Evolutionary conservation across 768 basidiomycete genomes (phyloP).

Genomic region (Auriculariales sp.): DNA sequence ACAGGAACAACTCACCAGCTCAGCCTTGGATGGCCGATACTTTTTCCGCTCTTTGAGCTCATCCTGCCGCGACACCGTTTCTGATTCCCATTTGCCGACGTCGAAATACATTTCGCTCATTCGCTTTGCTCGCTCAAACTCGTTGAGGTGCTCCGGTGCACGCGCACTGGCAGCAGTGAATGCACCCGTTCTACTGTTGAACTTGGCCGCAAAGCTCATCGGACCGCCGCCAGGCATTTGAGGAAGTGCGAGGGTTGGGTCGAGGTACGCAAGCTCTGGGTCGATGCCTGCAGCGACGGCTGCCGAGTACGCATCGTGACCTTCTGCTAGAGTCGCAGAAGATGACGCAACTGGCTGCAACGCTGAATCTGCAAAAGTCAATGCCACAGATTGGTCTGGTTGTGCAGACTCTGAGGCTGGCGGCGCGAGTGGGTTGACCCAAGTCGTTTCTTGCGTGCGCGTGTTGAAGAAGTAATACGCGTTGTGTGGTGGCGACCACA

Average conservation of each 20-base stretch:
- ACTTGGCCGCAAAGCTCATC: slow-evolving; percentile 28
- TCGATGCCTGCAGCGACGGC: slow-evolving; percentile 72
- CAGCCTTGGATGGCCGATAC: slow-evolving; percentile 69
- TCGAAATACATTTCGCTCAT: slow-evolving; percentile 88
- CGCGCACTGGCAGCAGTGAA: slow-evolving; percentile 54
- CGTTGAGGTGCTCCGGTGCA: slow-evolving; percentile 62
- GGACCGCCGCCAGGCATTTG: slow-evolving; percentile 13
- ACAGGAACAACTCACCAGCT: slow-evolving; percentile 41
- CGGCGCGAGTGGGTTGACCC: slow-evolving; percentile 53
- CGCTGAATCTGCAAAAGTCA: background rate
- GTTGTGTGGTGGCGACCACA: slow-evolving; percentile 63
- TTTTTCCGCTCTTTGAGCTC: slow-evolving; percentile 53
- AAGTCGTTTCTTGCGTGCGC: slow-evolving; percentile 65
- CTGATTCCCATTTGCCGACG: slow-evolving; percentile 61
- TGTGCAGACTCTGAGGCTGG: background rate
- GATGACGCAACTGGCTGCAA: slow-evolving; percentile 10
- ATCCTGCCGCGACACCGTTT: slow-evolving; percentile 41
- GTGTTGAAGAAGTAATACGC: slow-evolving; percentile 79
- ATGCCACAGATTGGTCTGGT: background rate
- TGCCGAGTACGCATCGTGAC: slow-evolving; percentile 36
- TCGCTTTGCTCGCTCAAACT: slow-evolving; percentile 66
- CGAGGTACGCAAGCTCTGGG: slow-evolving; percentile 64
- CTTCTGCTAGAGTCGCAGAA: slow-evolving; percentile 27
- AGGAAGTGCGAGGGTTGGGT: slow-evolving; percentile 44
- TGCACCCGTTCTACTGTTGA: slow-evolving; percentile 53